Percentiles rank a stretch among this genome's conserved stretches.
Conservation (phyloP, 192 early-diverging fungal species). For the Coemansia sp. region DNA sequence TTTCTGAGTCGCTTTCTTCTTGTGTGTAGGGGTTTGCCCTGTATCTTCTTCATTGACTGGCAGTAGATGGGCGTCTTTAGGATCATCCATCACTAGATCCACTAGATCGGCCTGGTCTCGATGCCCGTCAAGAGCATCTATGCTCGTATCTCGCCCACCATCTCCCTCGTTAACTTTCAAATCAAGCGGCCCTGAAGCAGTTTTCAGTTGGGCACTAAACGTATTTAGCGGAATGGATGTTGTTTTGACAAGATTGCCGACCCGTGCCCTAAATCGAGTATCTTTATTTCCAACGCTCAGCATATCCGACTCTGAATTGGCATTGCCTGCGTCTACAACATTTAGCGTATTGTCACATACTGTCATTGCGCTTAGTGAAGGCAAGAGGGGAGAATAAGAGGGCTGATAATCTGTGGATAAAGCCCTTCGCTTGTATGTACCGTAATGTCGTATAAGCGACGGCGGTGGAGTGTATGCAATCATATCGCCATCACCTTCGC, state of each 20-base stretch:
- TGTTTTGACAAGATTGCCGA: conserved; percentile 38
- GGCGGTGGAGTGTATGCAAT: conserved; percentile 35
- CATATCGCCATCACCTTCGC: conserved; percentile 13
- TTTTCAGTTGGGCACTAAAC: conserved; percentile 19
- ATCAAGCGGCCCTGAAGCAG: conserved; percentile 3
- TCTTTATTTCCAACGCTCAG: conserved; percentile 13
- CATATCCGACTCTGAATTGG: neutral
- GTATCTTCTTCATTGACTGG: neutral
- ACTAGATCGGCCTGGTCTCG: conserved; percentile 15
- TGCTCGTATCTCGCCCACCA: neutral
- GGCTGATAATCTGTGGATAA: neutral
- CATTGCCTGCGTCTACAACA: neutral
- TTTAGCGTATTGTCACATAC: neutral
- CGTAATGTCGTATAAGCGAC: conserved; percentile 32
- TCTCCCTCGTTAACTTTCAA: conserved; percentile 11
- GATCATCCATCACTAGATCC: conserved; percentile 34
- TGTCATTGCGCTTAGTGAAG: conserved; percentile 22
- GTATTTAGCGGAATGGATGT: conserved; percentile 44
- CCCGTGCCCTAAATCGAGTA: conserved; percentile 22
- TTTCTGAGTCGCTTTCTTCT: conserved; percentile 53
- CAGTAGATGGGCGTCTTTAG: conserved; percentile 10
- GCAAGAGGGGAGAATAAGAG: conserved; percentile 14
- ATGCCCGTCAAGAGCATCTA: neutral
- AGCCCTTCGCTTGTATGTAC: neutral
- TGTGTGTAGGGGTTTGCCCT: neutral